These are phyloP conservation scores for Trichodelitschia bisporula DNA, from an alignment of 495 filamentous ascomycete genomes.

Conservation along the genomic window DNA sequence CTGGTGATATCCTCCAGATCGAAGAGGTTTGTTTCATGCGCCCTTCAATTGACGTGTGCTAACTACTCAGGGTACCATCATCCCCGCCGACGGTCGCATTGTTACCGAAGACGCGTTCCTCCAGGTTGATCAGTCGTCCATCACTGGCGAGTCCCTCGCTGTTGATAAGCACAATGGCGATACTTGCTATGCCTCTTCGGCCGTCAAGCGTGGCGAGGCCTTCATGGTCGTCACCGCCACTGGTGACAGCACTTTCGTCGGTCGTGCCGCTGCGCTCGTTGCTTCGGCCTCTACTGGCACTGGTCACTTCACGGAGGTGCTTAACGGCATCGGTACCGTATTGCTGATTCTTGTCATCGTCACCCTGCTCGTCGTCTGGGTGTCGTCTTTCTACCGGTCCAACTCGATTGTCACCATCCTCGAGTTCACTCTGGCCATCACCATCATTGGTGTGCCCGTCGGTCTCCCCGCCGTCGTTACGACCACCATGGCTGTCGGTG, in stretches of 20 bases:
- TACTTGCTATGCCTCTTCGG: conserved; percentile 58
- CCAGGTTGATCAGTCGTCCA: conserved; percentile 76
- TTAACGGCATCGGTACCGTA: conserved; percentile 66
- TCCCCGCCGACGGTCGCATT: conserved; percentile 71
- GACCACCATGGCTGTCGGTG: conserved; percentile 90
- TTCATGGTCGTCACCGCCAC: conserved; percentile 59
- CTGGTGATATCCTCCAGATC: conserved; percentile 71
- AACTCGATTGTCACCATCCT: conserved; percentile 51
- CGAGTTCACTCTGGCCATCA: conserved; percentile 63
- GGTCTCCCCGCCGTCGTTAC: conserved; percentile 91
- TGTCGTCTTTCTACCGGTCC: conserved; percentile 68
- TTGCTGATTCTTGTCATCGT: conserved; percentile 60
- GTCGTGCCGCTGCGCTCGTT: conserved; percentile 67
- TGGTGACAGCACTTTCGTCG: conserved; percentile 74
- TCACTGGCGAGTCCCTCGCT: conserved; percentile 81
- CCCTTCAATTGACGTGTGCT: background rate
- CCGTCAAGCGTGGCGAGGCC: conserved; percentile 72
- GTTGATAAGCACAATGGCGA: conserved; percentile 69
- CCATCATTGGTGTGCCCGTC: conserved; percentile 86
- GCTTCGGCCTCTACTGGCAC: conserved; percentile 40
- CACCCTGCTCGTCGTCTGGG: conserved; percentile 61
- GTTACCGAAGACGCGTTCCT: conserved; percentile 57
- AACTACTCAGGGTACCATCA: conserved; percentile 42
- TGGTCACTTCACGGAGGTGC: conserved; percentile 76
- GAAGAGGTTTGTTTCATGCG: conserved; percentile 33